These are phyloP conservation scores for Brassica cretica DNA, from an alignment of 345 rosid species.

Conservation along the genomic window DNA sequence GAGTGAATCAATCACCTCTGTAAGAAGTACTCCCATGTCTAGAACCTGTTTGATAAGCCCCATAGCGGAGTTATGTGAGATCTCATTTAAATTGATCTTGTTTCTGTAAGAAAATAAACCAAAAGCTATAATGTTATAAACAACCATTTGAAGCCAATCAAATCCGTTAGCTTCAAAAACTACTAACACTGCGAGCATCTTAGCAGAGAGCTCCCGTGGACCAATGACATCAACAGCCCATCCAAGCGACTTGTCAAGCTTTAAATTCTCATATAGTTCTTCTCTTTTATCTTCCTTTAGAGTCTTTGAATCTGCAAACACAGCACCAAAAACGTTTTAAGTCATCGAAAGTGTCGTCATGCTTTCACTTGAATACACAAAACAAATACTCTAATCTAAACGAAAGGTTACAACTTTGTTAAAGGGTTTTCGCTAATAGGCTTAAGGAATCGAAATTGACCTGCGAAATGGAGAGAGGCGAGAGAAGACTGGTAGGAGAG, in stretches of 20 bases:
- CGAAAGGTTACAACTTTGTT: neutral
- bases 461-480: slow-evolving; percentile 78
- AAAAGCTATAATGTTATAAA: neutral
- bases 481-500: slow-evolving; percentile 71
- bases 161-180: no score
- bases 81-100: slow-evolving; percentile 82
- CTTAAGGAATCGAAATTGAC: slow-evolving; percentile 44
- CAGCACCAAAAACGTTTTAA: neutral
- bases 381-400: neutral
- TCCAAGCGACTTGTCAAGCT: slow-evolving; percentile 74
- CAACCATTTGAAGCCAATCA: neutral
- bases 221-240: slow-evolving; percentile 98
- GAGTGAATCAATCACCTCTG: slow-evolving; percentile 60
- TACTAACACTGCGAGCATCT: slow-evolving; percentile 84
- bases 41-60: slow-evolving; percentile 66
- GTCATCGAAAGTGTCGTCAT: neutral
- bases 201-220: slow-evolving; percentile 86
- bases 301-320: slow-evolving; percentile 79
- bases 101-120: slow-evolving; percentile 47
- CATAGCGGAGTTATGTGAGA: slow-evolving; percentile 91
- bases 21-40: slow-evolving; percentile 68
- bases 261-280: slow-evolving; percentile 68
- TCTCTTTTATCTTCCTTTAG: slow-evolving; percentile 93
- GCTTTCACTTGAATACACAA: slow-evolving; percentile 11
- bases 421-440: slow-evolving; percentile 5